phyloP scores from a whole-genome alignment of 179 eudicot genomes.

The Silene coronaria region DNA sequence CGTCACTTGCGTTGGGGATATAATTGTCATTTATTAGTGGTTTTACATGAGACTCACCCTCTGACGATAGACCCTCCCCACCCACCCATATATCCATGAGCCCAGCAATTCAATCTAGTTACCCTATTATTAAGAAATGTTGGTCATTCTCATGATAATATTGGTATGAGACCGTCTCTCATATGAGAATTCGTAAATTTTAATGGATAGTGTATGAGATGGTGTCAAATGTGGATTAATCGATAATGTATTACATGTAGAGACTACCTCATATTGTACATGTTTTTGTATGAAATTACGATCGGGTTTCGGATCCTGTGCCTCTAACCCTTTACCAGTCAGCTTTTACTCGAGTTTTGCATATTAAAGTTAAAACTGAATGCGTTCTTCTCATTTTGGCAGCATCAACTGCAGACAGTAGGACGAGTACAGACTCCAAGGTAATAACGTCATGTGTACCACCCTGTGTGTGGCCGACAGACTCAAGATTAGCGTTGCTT shows the following conservation, averaged over 20 bases:
- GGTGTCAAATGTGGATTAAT: background rate
- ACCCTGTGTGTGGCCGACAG: background rate
- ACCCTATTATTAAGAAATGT: background rate
- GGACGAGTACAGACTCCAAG: slow-evolving; percentile 11
- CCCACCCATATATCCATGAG: background rate
- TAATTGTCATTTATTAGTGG: no score
- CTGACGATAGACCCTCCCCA: background rate
- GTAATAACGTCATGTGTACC: background rate
- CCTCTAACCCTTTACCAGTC: background rate
- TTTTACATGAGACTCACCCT: background rate
- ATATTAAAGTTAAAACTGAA: background rate
- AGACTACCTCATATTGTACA: background rate
- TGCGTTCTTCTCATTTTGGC: background rate
- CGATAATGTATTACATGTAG: background rate
- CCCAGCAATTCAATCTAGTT: background rate
- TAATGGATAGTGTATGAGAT: background rate
- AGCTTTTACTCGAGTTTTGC: background rate
- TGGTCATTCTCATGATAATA: background rate
- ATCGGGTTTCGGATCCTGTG: background rate
- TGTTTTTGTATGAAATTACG: background rate
- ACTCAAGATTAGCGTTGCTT: slow-evolving; percentile 4
- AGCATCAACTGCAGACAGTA: slow-evolving; percentile 13
- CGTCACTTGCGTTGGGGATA: no score
- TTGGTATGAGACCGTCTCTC: background rate
- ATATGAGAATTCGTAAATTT: background rate